phyloP scores from a whole-genome alignment of 2,329 filamentous ascomycete species.

The Trichoderma hamatum region DNA sequence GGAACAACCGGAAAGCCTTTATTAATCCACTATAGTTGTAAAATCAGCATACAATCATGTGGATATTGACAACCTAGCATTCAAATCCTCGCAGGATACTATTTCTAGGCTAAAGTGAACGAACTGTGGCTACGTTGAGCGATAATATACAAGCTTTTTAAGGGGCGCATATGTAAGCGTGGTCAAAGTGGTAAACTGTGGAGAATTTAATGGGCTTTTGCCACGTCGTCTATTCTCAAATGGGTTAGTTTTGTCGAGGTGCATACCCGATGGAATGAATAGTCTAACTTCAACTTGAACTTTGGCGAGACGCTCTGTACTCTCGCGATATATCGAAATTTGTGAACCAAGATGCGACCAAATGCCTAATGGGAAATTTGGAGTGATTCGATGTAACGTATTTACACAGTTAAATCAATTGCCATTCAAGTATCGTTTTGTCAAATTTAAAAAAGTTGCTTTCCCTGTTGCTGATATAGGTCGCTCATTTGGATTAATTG shows the following conservation, averaged over 20 bases:
- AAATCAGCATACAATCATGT: background rate
- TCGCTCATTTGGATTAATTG: background rate
- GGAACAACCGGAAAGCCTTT: background rate
- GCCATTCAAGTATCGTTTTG: background rate
- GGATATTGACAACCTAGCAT: background rate
- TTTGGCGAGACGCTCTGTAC: background rate
- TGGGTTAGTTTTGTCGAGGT: background rate
- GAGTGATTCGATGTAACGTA: background rate
- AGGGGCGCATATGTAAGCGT: background rate
- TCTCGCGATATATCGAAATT: background rate
- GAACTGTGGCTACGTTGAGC: background rate
- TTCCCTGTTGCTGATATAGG: background rate
- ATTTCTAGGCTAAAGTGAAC: background rate
- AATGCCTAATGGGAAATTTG: background rate
- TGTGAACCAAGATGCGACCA: background rate
- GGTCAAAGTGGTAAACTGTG: background rate
- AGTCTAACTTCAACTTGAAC: background rate
- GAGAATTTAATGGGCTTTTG: background rate
- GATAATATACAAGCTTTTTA: background rate
- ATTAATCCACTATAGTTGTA: background rate
- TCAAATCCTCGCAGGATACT: background rate
- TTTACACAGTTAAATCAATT: background rate
- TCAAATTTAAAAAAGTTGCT: background rate
- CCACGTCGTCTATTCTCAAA: background rate
- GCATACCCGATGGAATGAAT: background rate